Base-by-base conservation (phyloP, 768 basidiomycete species). In the Mycena latifolia region DNA sequence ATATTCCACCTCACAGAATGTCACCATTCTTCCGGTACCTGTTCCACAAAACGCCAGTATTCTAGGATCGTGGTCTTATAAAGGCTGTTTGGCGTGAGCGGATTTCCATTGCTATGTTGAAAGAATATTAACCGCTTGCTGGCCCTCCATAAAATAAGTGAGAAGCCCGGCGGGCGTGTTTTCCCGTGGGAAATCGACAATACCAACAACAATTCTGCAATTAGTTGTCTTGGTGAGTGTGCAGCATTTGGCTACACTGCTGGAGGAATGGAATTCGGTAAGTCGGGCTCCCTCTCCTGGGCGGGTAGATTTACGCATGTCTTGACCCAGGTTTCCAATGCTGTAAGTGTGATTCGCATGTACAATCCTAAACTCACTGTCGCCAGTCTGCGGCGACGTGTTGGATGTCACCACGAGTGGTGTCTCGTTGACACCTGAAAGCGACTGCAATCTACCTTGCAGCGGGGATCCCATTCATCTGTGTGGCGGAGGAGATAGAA, bases 171-270 rank as follows among this genome's bases (percentile, higher is more conserved):
- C 9, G 65, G 61, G 18, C 83, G 85, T 43, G 79, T 88, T 24
- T 88, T 93, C 77, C 86, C 88, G 0, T 85, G 89, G 72, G 82
- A 91, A 73, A 78, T 89, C 33, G 82, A 87, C 41, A 85, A 84
- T 80, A 76, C 82, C 12, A 81, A 77, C 2, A 92, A 91, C 74
- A 92, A 89, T 71, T 86, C 89, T 5, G 88, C 88, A 5, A 76
- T 84, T 0, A 83, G 83, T 1, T 95, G 93, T 72, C 80, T 93
- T 69, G 83, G 76, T 48, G 90, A 88, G 73, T 94, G 93, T 69
- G 83, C 87, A 17, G 81, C 83, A 1, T 93, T 87, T 68, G 93
- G 93, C 10, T 95, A 86, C 72, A 83, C 89, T 1, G 92, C 85
- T 43, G 88, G 88, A 29, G 92, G 91, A 27, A 80, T 89, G 65